Base-by-base conservation (phyloP, 2,329 filamentous ascomycete genomes). In the Remersonia thermophila region DNA sequence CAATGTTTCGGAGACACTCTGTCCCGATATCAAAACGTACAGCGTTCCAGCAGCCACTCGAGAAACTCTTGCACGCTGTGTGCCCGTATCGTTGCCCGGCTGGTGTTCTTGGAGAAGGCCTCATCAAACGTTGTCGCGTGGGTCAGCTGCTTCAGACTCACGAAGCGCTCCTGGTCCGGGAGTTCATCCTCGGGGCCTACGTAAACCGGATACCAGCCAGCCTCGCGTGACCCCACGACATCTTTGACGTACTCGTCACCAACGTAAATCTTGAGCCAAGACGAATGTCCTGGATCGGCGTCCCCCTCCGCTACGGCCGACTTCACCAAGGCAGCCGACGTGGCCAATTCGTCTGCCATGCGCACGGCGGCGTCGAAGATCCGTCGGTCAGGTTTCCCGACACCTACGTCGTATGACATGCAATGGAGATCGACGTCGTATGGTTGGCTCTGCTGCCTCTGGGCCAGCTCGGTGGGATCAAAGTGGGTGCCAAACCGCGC, bases 321-420 rank as follows among this genome's bases (percentile, higher is more conserved):
- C n/a, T n/a, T n/a, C n/a, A n/a, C n/a, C n/a, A n/a, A n/a, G n/a
- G n/a, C n/a, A n/a, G n/a, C n/a, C n/a, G n/a, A n/a, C n/a, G 20
- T 23, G 20, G 20, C 20, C 20, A 23, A 9, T 9, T 23, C 20
- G 20, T 23, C 20, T 9, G 20, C 15, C 29, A 30, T 17, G 20
- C 5, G 5, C 20, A 23, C 60, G 0, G 73, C 75, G 0, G 71
- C 66, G 1, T 59, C 51, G 42, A 80, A 81, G 2, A 80, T 76
- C 3, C 50, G 45, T 7, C 39, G 43, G 35, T 73, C 60, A 0
- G 77, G 77, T 51, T 81, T 81, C 44, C 72, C 70, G 16, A 56
- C 50, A 0, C 74, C 75, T 4, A 72, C 67, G 46, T 79, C 73
- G 44, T 80, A 80, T 13, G 73, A 79, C 51, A 77, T 65, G 41